Conservation (phyloP, 2,329 filamentous ascomycete genomes). For the Berkeleyomyces rouxiae region DNA sequence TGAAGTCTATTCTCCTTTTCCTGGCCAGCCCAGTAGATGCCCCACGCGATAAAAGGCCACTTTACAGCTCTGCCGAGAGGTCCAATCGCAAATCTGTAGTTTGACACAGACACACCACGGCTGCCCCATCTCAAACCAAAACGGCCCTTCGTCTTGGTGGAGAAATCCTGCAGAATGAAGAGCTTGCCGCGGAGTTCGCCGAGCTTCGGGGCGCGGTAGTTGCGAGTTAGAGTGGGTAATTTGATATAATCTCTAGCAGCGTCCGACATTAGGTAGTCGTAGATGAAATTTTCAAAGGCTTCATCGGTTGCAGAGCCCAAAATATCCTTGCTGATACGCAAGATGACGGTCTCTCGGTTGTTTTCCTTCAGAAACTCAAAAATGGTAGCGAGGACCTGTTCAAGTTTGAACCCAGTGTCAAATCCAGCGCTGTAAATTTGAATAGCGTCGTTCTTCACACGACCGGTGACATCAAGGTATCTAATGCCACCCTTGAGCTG, state of each 20-base stretch:
- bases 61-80: slow-evolving; percentile 21
- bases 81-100: too few relatives aligned
- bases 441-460: slow-evolving; percentile 26
- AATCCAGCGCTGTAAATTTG: slow-evolving; percentile 30
- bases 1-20: too few relatives aligned
- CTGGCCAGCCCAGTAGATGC: slow-evolving; percentile 17
- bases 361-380: slow-evolving; percentile 28
- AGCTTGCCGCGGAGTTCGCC: slow-evolving; percentile 29
- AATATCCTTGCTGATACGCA: slow-evolving; percentile 23
- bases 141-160: slow-evolving; percentile 14
- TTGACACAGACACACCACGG: slow-evolving; percentile 23
- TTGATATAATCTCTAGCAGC: slow-evolving; percentile 6
- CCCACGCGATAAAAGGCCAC: slow-evolving; percentile 25
- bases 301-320: too few relatives aligned
- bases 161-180: slow-evolving; percentile 30
- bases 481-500: slow-evolving; percentile 31
- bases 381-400: slow-evolving; percentile 26
- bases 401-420: slow-evolving; percentile 28
- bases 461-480: slow-evolving; percentile 32
- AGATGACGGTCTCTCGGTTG: slow-evolving; percentile 29
- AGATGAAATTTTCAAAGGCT: slow-evolving; percentile 31
- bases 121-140: slow-evolving; percentile 30
- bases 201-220: slow-evolving; percentile 25
- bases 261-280: slow-evolving; percentile 23
- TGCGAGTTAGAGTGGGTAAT: slow-evolving; percentile 17